These are phyloP conservation scores for Stephanocyclus meneghinianus DNA, from an alignment of 352 stramenopile genomes.

Conservation along the genomic window DNA sequence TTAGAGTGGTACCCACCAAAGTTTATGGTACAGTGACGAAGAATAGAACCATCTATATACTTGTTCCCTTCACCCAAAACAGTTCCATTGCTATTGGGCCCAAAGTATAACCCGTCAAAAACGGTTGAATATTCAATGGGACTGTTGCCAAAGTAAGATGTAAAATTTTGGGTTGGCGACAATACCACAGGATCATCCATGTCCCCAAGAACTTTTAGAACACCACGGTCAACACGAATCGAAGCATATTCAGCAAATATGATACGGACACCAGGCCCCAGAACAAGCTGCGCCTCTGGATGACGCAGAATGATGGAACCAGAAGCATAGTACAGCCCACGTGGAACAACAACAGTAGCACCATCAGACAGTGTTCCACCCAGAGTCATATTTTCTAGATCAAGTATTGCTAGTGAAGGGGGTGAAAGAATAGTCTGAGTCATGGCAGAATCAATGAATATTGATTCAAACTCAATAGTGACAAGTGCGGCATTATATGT, in stretches of 20 bases:
- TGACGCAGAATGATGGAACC: constrained; percentile 17
- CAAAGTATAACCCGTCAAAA: constrained; percentile 18
- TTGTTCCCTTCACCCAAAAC: constrained; percentile 11
- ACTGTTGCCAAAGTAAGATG: not conserved
- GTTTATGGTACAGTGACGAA: constrained; percentile 9
- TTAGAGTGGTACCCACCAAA: constrained; percentile 8
- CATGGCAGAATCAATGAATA: constrained; percentile 6
- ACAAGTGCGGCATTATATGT: constrained; percentile 1
- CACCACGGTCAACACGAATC: constrained; percentile 21
- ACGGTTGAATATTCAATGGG: constrained; percentile 4
- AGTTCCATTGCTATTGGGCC: constrained; percentile 9
- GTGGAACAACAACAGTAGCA: constrained; percentile 4
- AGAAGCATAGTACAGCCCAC: constrained; percentile 16
- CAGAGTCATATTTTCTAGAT: constrained; percentile 20
- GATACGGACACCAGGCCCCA: constrained; percentile 18
- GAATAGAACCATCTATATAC: constrained; percentile 17
- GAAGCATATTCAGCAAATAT: constrained; percentile 19
- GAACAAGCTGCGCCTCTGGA: constrained; percentile 12
- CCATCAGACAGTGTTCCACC: constrained; percentile 12
- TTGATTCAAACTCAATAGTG: not conserved
- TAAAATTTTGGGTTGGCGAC: not conserved
- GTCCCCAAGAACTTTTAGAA: constrained; percentile 9
- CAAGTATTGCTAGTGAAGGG: not conserved
- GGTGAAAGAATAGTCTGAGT: constrained; percentile 5
- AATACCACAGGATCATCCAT: constrained; percentile 4